These are phyloP conservation scores for Aureobasidium subglaciale DNA, from an alignment of 2,329 filamentous ascomycete genomes.

Conservation along the genomic window DNA sequence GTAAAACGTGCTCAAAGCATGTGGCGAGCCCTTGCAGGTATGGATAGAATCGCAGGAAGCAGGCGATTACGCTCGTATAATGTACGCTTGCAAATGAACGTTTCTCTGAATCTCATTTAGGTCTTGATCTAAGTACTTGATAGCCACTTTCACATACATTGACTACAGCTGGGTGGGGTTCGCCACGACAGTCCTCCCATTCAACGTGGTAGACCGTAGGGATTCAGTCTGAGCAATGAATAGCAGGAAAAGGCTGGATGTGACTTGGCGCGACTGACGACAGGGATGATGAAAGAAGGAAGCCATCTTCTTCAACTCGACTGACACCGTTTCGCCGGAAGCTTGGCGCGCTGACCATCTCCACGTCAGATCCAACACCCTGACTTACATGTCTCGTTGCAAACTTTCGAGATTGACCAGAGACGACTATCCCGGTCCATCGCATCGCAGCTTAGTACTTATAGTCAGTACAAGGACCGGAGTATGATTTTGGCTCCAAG, in stretches of 20 bases:
- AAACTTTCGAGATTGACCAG: background rate
- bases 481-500: background rate
- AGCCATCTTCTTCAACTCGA: background rate
- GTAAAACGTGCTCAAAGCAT: background rate
- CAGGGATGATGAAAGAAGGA: slow-evolving; percentile 1
- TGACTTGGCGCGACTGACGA: slow-evolving; percentile 1
- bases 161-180: background rate
- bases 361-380: background rate
- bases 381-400: background rate
- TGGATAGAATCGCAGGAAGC: background rate
- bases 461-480: background rate
- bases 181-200: background rate
- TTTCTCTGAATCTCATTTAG: slow-evolving; percentile 11
- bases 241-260: background rate
- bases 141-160: slow-evolving; percentile 5
- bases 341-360: background rate
- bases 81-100: background rate
- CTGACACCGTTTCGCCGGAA: background rate
- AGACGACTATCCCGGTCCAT: background rate
- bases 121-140: background rate
- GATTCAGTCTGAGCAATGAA: background rate
- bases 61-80: background rate
- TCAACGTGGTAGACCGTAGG: background rate
- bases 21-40: background rate
- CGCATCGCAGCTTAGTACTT: background rate